phyloP scores from a whole-genome alignment of 257 asterid genomes.

The Solanum tarijense region DNA sequence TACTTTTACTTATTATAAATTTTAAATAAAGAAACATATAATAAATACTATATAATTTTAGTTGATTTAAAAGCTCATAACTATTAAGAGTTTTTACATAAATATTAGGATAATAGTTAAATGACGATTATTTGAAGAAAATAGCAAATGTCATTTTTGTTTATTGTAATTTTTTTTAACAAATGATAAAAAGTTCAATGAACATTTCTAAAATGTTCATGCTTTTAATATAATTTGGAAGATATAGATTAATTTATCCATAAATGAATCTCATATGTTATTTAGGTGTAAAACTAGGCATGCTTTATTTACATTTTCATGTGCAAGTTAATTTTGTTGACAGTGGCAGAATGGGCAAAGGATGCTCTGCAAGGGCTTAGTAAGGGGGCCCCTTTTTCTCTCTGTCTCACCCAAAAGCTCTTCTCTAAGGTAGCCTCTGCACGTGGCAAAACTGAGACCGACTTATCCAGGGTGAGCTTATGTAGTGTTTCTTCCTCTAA shows the following conservation, averaged over 20 bases:
- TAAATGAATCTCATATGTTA: neutral
- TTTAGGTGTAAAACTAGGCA: neutral
- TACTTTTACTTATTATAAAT: neutral
- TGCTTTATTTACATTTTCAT: neutral
- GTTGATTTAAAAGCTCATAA: neutral
- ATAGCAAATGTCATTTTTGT: neutral
- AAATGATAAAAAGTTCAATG: neutral
- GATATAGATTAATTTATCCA: neutral
- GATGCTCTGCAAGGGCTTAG: slow-evolving; percentile 85
- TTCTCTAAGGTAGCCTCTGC: slow-evolving; percentile 79
- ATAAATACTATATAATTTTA: neutral
- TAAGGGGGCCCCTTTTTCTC: slow-evolving; percentile 95
- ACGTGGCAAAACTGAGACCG: slow-evolving; percentile 34
- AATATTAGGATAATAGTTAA: neutral
- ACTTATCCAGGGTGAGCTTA: slow-evolving; percentile 50
- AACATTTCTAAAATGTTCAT: neutral
- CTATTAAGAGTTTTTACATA: neutral
- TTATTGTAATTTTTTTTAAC: neutral
- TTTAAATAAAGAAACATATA: neutral
- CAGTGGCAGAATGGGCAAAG: slow-evolving; percentile 97
- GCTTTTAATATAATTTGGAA: neutral
- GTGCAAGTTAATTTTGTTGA: neutral
- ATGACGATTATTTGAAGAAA: neutral
- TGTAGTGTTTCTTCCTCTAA: neutral
- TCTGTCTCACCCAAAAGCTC: slow-evolving; percentile 64